Evolutionary conservation across 1,139 yeast genomes (phyloP).

Genomic region (Hansenula lynferdii): DNA sequence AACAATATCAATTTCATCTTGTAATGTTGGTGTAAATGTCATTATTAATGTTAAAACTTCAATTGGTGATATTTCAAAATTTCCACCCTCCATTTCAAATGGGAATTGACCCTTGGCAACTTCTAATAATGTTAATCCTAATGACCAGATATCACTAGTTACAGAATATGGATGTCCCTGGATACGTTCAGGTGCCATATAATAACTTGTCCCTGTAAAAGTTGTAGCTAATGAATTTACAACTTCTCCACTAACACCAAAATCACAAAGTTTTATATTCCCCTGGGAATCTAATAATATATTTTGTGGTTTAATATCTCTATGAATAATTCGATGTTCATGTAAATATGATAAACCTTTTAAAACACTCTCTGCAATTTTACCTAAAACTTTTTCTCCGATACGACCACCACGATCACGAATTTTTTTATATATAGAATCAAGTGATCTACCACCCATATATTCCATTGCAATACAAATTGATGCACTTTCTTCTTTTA

Average conservation of each 20-base stretch:
- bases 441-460: slow-evolving; percentile 90
- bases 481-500: slow-evolving; percentile 69
- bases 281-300: slow-evolving; percentile 72
- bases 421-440: slow-evolving; percentile 77
- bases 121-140: slow-evolving; percentile 86
- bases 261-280: slow-evolving; percentile 88
- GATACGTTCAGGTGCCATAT: slow-evolving; percentile 98
- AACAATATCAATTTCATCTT: slow-evolving; percentile 69
- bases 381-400: slow-evolving; percentile 89
- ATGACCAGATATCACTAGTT: slow-evolving; percentile 94
- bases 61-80: slow-evolving; percentile 57
- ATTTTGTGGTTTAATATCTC: slow-evolving; percentile 93
- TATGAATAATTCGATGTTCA: slow-evolving; percentile 81
- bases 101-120: slow-evolving; percentile 92
- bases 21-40: slow-evolving; percentile 73
- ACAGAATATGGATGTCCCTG: slow-evolving; percentile 94
- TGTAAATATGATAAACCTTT: slow-evolving; percentile 84
- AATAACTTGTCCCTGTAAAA: slow-evolving; percentile 93
- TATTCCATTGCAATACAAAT: slow-evolving; percentile 94
- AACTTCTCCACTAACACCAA: slow-evolving; percentile 98
- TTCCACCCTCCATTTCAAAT: slow-evolving; percentile 28
- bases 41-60: slow-evolving; percentile 79
- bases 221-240: slow-evolving; percentile 94
- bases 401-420: slow-evolving; percentile 70
- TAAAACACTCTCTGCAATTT: slow-evolving; percentile 80